Conservation (phyloP, 441 rosid species). For the Corymbia citriodora region DNA sequence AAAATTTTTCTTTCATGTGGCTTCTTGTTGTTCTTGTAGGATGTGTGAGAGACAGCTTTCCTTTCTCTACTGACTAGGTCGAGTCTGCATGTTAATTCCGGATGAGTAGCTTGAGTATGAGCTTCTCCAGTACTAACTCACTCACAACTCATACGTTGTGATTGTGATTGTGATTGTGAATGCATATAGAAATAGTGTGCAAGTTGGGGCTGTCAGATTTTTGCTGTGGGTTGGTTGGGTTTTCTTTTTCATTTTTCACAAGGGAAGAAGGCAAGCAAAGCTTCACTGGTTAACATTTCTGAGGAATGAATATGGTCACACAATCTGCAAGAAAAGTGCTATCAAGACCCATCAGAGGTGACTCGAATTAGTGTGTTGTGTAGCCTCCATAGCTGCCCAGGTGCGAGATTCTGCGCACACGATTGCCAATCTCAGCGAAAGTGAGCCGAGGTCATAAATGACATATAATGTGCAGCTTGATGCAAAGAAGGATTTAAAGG, state of each 20-base stretch:
- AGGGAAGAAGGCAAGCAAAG: neutral
- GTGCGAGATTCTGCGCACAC: neutral
- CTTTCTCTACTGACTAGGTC: neutral
- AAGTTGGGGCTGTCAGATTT: neutral
- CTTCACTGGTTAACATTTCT: neutral
- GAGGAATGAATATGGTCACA: neutral
- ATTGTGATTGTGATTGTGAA: neutral
- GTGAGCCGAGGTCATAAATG: neutral
- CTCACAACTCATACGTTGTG: neutral
- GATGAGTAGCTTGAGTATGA: neutral
- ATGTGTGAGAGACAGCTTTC: neutral
- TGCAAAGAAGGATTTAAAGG: neutral
- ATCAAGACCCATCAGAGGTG: neutral
- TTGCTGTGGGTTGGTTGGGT: neutral
- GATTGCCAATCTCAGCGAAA: rapidly evolving
- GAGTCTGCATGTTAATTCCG: neutral
- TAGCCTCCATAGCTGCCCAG: neutral
- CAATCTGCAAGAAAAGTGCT: neutral
- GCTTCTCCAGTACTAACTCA: neutral
- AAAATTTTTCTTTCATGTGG: neutral
- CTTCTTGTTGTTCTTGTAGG: neutral
- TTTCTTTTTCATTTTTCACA: neutral
- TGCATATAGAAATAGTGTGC: neutral
- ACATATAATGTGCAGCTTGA: neutral
- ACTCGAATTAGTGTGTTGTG: neutral